Evolutionary conservation across 768 basidiomycete genomes (phyloP), one percentile per base, ranked within the genome.

Genomic region (Polyporus arcularius): DNA sequence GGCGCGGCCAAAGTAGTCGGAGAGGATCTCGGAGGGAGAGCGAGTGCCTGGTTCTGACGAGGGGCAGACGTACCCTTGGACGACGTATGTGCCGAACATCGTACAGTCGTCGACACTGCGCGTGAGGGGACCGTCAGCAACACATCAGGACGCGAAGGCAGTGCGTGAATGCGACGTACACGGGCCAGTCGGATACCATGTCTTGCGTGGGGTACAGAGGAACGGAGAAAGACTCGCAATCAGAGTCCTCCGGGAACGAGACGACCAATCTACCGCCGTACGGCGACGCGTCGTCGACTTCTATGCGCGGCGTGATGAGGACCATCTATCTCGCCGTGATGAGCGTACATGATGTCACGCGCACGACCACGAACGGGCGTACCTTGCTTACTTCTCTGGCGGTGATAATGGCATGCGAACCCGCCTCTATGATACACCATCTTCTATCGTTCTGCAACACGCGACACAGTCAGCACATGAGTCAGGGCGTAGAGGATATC

Each of bases 351-450:
- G 9, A 21, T 14, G 1, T 40, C 15, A 47, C 6, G 42, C 31
- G 32, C 48, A 35, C 7, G 32, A 26, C 11, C 11, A 28, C 16
- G 4, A 30, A 46, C 30, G 48, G 63, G 26, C 74, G 15, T 67
- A 85, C 90, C 79, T 86, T 85, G 28, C 82, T 64, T 38, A 83
- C 72, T 57, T 86, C 82, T 53, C 90, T 81, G 5, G 90, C 90
- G 2, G 90, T 93, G 45, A 92, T 75, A 26, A 89, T 79, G 4
- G 68, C 67, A 46, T 83, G 75, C 5, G 77, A 82, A 9, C 75
- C 73, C 3, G 79, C 80, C 63, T 87, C 86, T 51, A 90, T 78
- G 67, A 92, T 80, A 62, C 84, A 86, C 84, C 89, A 90, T 71
- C 75, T 78, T 63, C 90, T 80, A 67, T 92, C 90, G 69, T 87